phyloP scores from a whole-genome alignment of 139 green algal genomes.

The Chlamydomonas sphaeroides region DNA sequence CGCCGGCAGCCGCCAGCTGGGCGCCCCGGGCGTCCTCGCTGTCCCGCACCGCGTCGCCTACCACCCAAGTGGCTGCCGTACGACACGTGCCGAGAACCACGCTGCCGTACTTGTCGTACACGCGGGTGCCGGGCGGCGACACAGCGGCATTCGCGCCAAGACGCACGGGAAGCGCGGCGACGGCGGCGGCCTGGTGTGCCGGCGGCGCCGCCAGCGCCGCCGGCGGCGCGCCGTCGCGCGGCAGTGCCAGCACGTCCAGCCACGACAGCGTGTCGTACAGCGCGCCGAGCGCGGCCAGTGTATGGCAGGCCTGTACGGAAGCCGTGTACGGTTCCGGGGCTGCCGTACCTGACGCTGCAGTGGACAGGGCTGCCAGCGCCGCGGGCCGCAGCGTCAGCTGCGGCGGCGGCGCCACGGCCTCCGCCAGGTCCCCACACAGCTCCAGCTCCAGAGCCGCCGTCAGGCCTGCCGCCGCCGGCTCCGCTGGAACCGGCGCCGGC shows the following conservation, averaged over 20 bases:
- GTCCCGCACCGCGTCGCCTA: constrained; percentile 4
- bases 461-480: too few species aligned
- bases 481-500: too few species aligned
- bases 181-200: not conserved
- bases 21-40: not conserved
- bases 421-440: too few species aligned
- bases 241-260: constrained; percentile 12
- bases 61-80: not conserved
- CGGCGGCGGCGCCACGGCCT: too few species aligned
- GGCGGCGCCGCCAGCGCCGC: constrained; percentile 17
- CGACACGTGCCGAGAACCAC: not conserved
- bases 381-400: too few species aligned
- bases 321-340: too few species aligned
- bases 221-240: not conserved
- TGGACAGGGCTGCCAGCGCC: too few species aligned
- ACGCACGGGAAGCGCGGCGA: not conserved
- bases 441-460: too few species aligned
- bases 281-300: constrained; percentile 25
- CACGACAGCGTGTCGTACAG: constrained; percentile 31
- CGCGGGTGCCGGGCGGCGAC: not conserved
- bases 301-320: not conserved
- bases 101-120: not conserved
- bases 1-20: not conserved
- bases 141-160: not conserved
- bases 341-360: too few species aligned